Evolutionary conservation across 805 yeast species (phyloP), one percentile per base, ranked within the genome.

Genomic region (Candida methanosorbosa): DNA sequence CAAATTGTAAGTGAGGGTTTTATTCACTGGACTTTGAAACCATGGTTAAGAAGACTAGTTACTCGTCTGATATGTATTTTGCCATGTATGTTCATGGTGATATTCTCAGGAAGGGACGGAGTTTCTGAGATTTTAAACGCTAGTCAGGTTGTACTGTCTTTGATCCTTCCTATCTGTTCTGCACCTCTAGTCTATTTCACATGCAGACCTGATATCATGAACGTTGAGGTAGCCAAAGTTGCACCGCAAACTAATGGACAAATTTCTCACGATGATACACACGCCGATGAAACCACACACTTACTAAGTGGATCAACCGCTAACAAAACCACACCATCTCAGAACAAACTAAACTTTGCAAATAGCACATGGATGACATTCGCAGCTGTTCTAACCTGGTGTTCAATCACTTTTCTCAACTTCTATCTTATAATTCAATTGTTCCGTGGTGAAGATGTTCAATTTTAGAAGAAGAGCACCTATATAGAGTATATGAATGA

Each of bases 1-100:
- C 94, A 88, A 57, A 78, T 88, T 46, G 95, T 88, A 2, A 74
- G 86, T 45, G 97, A 88, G 54, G 97, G 97, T 1, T 90, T 84
- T 49, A 63, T 88, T 27, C 71, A 78, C 35, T 87, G 96, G 95
- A 75, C 71, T 2, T 44, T 84, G 28, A 69, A 66, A 40, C 96
- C 96, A 4, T 80, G 94, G 83, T 49, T 79, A 33, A 70, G 96
- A 52, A 66, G 96, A 43, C 51, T 88, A 9, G 65, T 78, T 9
- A 88, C 96, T 0, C 70, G 97, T 50, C 59, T 72, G 6, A 78
- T 88, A 29, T 77, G 95, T 1, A 80, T 88, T 23, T 54, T 84
- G 13, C 97, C 97, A 9, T 83, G 95, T 52, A 57, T 88, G 33
- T 66, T 70, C 13, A 79, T 87, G 41, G 81, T 85, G 6, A 57